phyloP scores from a whole-genome alignment of 768 basidiomycete genomes.

The Hericium coralloides region DNA sequence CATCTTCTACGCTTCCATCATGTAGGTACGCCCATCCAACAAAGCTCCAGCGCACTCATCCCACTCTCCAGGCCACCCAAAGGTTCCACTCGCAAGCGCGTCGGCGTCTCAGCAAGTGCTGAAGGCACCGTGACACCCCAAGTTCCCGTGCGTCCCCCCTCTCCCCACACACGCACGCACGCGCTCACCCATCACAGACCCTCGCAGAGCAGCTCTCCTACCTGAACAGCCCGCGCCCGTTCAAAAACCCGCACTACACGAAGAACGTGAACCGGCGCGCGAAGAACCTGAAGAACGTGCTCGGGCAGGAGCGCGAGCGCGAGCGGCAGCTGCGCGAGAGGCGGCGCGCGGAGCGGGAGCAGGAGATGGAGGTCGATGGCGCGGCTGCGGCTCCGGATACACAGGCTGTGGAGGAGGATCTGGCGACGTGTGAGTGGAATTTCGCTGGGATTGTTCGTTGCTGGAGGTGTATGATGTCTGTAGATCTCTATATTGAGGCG shows the following conservation, averaged over 20 bases:
- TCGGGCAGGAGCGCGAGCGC: slow-evolving; percentile 71
- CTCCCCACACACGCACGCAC: neutral
- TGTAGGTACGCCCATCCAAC: too few relatives aligned
- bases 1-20: too few relatives aligned
- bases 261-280: slow-evolving; percentile 66
- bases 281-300: slow-evolving; percentile 72
- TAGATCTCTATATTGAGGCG: slow-evolving; percentile 77
- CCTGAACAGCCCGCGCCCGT: slow-evolving; percentile 58
- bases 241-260: slow-evolving; percentile 65
- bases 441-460: neutral
- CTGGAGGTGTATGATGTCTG: neutral
- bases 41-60: too few relatives aligned
- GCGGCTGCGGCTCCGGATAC: slow-evolving; percentile 16
- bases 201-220: slow-evolving; percentile 71
- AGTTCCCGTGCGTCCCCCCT: slow-evolving; percentile 16
- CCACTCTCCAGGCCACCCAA: slow-evolving; percentile 23
- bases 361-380: slow-evolving; percentile 51
- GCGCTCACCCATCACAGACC: slow-evolving; percentile 32
- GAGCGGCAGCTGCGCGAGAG: slow-evolving; percentile 62
- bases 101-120: slow-evolving; percentile 15
- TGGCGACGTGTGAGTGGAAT: slow-evolving; percentile 54
- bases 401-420: slow-evolving; percentile 45
- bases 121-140: slow-evolving; percentile 25
- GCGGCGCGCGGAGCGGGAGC: slow-evolving; percentile 37
- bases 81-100: slow-evolving; percentile 22